Percentiles rank a stretch among this genome's conserved stretches.
Conservation (phyloP, 768 basidiomycete genomes). For the Mycena venus region DNA sequence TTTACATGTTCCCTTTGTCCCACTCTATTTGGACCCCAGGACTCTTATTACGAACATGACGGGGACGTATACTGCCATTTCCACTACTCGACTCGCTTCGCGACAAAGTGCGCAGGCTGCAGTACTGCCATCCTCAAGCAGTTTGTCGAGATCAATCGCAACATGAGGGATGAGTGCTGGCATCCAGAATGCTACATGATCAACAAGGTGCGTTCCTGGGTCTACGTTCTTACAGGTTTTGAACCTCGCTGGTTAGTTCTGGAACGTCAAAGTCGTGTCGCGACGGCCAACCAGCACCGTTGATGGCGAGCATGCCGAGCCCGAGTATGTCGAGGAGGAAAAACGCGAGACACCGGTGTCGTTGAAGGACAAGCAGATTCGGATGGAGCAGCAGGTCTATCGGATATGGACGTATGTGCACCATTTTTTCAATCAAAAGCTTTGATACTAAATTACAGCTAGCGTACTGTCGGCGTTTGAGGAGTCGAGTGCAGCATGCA, state of each 20-base stretch:
- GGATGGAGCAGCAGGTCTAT: conserved; percentile 98
- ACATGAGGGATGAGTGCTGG: conserved; percentile 99
- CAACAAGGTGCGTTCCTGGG: conserved; percentile 80
- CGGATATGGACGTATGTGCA: conserved; percentile 96
- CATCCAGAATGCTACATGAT: conserved; percentile 99
- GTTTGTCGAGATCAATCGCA: conserved; percentile 99
- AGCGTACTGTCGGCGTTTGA: conserved; percentile 97
- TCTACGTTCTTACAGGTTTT: conserved; percentile 3
- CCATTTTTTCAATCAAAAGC: conserved; percentile 13
- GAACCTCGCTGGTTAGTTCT: conserved; percentile 72
- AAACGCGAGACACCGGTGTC: conserved; percentile 80
- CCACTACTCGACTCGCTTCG: conserved; percentile 98
- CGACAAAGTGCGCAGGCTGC: conserved; percentile 98
- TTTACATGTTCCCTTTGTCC: conserved; percentile 98
- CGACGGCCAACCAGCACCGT: conserved; percentile 76
- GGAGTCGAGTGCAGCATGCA: conserved; percentile 99
- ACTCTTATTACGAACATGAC: conserved; percentile 99
- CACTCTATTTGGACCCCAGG: conserved; percentile 96
- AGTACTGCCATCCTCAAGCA: conserved; percentile 98
- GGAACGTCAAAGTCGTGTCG: conserved; percentile 96
- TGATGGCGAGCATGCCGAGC: conserved; percentile 65
- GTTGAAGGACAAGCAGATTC: conserved; percentile 89
- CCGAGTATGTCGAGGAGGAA: conserved; percentile 83
- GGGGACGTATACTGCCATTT: conserved; percentile 99
- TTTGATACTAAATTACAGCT: conserved; percentile 17